Evolutionary conservation across 345 rosid genomes (phyloP), one percentile per base, ranked within the genome.

Genomic region (Erucastrum elatum): DNA sequence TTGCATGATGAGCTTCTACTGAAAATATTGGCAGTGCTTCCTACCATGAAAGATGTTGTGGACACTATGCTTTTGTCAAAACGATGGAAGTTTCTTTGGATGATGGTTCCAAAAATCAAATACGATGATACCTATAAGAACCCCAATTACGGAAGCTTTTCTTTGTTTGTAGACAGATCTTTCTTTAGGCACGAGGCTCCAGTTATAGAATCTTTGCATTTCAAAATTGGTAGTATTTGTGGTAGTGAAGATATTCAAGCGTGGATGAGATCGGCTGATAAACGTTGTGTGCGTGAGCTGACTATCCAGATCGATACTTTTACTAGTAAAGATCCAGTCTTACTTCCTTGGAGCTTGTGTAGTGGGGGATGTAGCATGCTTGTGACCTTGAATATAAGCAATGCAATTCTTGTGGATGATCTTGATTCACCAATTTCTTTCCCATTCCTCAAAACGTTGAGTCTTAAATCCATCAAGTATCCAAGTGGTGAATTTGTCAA

Each of bases 71-170:
- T 72, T 72, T 29, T 72, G 68, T 72, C 68, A n/a, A 60, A 72
- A 41, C 69, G 77, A 10, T 73, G 69, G 69, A 5, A 46, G 31
- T 73, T 49, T 62, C 71, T 66, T n/a, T 75, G 72, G 78, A 66
- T 3, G 78, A 13, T 35, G 30, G 29, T 75, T 9, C 78, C 78
- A 75, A 66, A 1, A 27, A 1, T 49, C 55, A 6, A 4, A 13
- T 49, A 3, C 41, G 12, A 66, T 26, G 64, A 65, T 41, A 53
- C 0, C 59, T 41, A 39, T 29, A 67, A 1, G 9, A 21, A 7
- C 12, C 3, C 11, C 2, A 29, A 68, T 9, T 68, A 68, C 12
- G 73, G 6, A 60, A 67, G 33, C 8, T 75, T 75, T 31, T 11
- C 61, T 3, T 6, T 11, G 46, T 67, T 67, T 67, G 79, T 75